These are phyloP conservation scores for Calocybe gangraenosa DNA, from an alignment of 768 basidiomycete species.

Conservation along the genomic window DNA sequence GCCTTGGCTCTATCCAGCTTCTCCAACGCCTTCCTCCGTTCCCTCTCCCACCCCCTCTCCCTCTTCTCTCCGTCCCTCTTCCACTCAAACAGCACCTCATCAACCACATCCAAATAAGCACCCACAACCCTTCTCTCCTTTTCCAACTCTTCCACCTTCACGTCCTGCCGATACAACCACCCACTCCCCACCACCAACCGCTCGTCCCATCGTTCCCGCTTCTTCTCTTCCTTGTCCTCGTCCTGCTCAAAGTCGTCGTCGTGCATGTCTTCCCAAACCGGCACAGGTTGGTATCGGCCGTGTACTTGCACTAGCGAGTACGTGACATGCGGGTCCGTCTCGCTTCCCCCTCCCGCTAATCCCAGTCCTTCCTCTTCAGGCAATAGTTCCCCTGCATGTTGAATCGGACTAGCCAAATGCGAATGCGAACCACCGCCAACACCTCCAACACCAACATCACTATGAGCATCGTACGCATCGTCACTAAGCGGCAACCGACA, in stretches of 20 bases:
- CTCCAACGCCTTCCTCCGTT: constrained; percentile 38
- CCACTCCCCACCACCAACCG: constrained; percentile 75
- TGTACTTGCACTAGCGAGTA: constrained; percentile 69
- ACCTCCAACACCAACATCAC: constrained; percentile 49
- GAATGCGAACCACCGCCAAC: constrained; percentile 31
- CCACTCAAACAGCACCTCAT: constrained; percentile 72
- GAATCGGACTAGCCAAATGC: constrained; percentile 39
- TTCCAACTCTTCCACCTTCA: constrained; percentile 46
- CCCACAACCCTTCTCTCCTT: constrained; percentile 56
- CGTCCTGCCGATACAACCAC: constrained; percentile 74
- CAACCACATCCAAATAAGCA: constrained; percentile 72
- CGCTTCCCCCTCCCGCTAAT: constrained; percentile 28
- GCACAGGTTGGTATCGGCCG: constrained; percentile 58
- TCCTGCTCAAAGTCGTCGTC: constrained; percentile 26
- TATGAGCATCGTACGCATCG: constrained; percentile 80
- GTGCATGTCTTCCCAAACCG: constrained; percentile 80
- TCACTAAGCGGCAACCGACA: constrained; percentile 73
- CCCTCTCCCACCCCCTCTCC: constrained; percentile 45
- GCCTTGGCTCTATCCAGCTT: constrained; percentile 36
- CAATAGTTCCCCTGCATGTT: constrained; percentile 27
- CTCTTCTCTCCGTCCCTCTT: constrained; percentile 41
- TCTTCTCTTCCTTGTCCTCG: constrained; percentile 41
- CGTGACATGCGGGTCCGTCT: constrained; percentile 59
- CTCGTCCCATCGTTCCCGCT: constrained; percentile 78
- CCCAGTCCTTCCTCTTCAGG: constrained; percentile 31